Percentiles rank a stretch among this genome's conserved stretches.
These are phyloP conservation scores for Fusarium sp. DNA, from an alignment of 2,329 filamentous ascomycete genomes.

Conservation along the genomic window DNA sequence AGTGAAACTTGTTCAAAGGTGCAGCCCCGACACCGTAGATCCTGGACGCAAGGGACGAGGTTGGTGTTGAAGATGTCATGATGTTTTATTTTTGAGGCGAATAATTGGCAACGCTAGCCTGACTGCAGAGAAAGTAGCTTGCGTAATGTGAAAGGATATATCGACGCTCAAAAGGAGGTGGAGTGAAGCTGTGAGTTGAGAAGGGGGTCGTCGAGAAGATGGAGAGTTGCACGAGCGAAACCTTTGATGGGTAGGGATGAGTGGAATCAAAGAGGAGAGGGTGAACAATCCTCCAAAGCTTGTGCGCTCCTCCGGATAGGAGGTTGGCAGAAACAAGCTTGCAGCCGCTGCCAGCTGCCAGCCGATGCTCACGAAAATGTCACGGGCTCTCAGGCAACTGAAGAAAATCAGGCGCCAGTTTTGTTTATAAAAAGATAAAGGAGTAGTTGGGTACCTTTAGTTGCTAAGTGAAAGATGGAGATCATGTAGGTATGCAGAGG, in stretches of 20 bases:
- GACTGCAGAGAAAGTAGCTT: not conserved
- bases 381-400: not conserved
- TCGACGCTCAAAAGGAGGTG: not conserved
- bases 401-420: no score
- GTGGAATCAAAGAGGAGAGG: no score
- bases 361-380: not conserved
- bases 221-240: not conserved
- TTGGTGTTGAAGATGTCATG: not conserved
- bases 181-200: not conserved
- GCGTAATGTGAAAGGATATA: not conserved
- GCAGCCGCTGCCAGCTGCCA: constrained; percentile 3
- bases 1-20: not conserved
- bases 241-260: no score
- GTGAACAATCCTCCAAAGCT: not conserved
- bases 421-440: not conserved
- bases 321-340: not conserved
- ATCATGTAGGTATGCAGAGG: not conserved
- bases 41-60: not conserved
- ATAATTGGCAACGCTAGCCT: not conserved
- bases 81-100: not conserved
- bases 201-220: not conserved
- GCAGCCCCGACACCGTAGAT: not conserved
- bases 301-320: not conserved
- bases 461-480: not conserved
- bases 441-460: not conserved